Evolutionary conservation across 495 filamentous ascomycete species (phyloP), one percentile per base, ranked within the genome.

Genomic region (Cryomyces antarcticus): DNA sequence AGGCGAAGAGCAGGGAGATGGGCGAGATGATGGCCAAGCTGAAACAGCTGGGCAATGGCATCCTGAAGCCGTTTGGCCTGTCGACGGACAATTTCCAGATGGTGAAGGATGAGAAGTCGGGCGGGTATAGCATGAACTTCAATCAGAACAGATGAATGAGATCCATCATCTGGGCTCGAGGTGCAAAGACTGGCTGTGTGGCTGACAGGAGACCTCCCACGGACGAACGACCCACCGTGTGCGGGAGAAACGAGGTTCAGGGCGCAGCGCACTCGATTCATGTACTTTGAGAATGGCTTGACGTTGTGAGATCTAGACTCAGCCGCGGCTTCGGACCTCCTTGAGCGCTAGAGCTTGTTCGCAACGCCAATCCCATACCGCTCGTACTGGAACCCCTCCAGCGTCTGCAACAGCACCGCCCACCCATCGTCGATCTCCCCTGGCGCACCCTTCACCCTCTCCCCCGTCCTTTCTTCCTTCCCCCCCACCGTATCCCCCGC

Each of bases 11-110:
- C 52, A 77, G 68, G 52, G 89, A 97, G 60, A 84, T 86, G 69
- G 74, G 67, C 5, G 88, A 97, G 59, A 93, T 95, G 82, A 86
- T 94, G 82, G 81, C 77, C 27, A 95, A 95, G 62, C 60, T 97
- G 60, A 95, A 93, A 60, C 75, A 84, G 68, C 66, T 97, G 43
- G 88, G 88, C 2, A 93, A 97, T 61, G 82, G 84, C 1, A 67
- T 97, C 36, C 61, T 97, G 33, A 93, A 80, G 53, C 88, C 88
- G 1, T 97, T 95, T 63, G 88, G 88, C 12, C 61, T 97, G 43
- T 86, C 76, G 28, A 95, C 88, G 10, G 78, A 93, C 12, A 88
- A 84, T 54, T 97, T 97, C 62, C 76, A 93, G 33, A 86, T 95
- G 66, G 73, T 78, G 5, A 85, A 93, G 58, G 86, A 94, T 51